These are phyloP conservation scores for Cystobasidium ongulense DNA, from an alignment of 768 basidiomycete species.

Conservation along the genomic window DNA sequence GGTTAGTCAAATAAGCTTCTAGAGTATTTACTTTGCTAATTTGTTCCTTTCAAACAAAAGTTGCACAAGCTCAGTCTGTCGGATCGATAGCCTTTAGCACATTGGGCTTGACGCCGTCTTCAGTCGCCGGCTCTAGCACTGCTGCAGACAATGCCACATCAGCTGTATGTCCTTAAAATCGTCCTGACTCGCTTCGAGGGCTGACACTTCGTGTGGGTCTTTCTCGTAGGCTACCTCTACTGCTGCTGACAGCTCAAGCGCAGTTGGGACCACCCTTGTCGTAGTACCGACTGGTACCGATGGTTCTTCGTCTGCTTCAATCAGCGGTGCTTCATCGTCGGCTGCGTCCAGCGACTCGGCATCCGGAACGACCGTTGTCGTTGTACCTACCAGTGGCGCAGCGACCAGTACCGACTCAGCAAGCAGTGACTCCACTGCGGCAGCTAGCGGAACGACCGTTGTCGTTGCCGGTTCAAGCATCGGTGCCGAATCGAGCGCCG, in stretches of 20 bases:
- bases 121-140: not conserved
- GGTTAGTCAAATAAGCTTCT: not conserved
- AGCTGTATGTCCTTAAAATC: not conserved
- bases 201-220: not conserved
- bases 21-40: not conserved
- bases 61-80: slow-evolving; percentile 15
- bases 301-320: not conserved
- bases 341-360: not conserved
- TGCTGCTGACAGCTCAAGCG: not conserved
- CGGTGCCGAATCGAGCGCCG: not conserved
- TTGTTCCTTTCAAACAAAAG: not conserved
- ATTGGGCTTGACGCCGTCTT: slow-evolving; percentile 11
- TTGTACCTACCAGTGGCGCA: not conserved
- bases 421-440: not conserved
- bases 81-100: not conserved
- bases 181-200: too few species aligned
- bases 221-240: slow-evolving; percentile 1
- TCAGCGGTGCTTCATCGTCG: not conserved
- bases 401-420: not conserved
- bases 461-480: not conserved
- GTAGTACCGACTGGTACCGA: not conserved
- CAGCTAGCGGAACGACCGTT: slow-evolving; percentile 4
- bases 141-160: not conserved
- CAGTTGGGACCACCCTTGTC: slow-evolving; percentile 3
- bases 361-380: not conserved